Evolutionary conservation across 805 yeast species (phyloP), one percentile per base, ranked within the genome.

Genomic region (Starmerella khaoyaiensis): DNA sequence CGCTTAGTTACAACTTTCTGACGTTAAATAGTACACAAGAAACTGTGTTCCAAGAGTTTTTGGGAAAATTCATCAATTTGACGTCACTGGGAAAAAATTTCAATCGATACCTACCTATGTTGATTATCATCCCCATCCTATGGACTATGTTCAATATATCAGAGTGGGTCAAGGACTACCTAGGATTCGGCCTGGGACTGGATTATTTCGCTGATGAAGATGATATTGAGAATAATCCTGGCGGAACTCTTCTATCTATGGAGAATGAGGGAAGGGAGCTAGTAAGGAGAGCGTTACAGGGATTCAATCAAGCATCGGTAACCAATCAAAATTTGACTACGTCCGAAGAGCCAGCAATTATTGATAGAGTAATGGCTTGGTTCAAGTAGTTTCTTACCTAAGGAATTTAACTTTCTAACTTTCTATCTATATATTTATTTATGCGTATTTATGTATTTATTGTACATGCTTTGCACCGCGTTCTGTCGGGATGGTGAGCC

Each of bases 1-100:
- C 94, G 9, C 62, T 82, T 44, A 73, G 81, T 19, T 82, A 78
- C 59, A 82, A 82, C 57, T 82, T 79, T 53, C 56, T 81, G 39
- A 78, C 79, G 35, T 61, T 82, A 37, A 67, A 77, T 40, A 65
- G 72, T 2, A 62, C 68, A 15, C 60, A 76, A 20, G 61, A 57
- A 18, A 61, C 69, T 3, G 67, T 62, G 9, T 82, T 82, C 56
- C 83, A 80, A 52, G 67, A 69, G 33, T 79, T 84, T 62, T 65
- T 78, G 42, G 93, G 90, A 6, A 64, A 71, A 47, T 76, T 82
- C 5, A 77, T 82, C 52, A 77, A 79, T 49, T 59, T 81, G 45
- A 76, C 86, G 9, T 76, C 82, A 3, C 61, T 81, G 21, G 86
- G 87, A 45, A 71, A 73, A 38, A 65, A 73, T 47, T 65, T 81